Evolutionary conservation across 2,329 filamentous ascomycete genomes (phyloP), one percentile per base, ranked within the genome.

Genomic region (Dactylonectria macrodidyma): DNA sequence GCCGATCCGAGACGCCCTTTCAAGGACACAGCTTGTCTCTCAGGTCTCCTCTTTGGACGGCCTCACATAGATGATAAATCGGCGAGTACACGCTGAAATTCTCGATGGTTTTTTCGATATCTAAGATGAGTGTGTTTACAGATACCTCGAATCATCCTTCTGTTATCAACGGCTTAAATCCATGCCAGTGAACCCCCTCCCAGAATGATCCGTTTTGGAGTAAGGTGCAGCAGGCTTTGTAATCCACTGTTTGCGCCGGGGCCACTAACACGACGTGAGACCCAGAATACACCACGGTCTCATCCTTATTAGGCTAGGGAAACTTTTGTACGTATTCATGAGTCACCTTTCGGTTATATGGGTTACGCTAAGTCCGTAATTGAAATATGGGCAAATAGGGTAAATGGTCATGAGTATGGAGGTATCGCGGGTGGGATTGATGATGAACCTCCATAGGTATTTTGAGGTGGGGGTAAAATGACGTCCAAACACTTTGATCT

Each of bases 21-120:
- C 16, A 44, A 58, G 48, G 56, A 65, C 48, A 38, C 41, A 59
- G 55, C 24, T 44, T 44, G 33, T 50, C 38, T 22, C 41, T 52
- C 60, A 30, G 12, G 22, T 30, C 19, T 14, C 52, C 52, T 36
- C 33, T 19, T 22, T 22, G 24, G 16, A 16, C 24, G 46, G 7
- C 24, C 26, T 51, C 6, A 6, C 4, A 36, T 11, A 4, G n/a
- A 24, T 22, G 33, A 54, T 33, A 33, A 5, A 1, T 54, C n/a
- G 51, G 51, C 51, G 22, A 22, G 14, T 11, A 36, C n/a, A 19
- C 11, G 4, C 22, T n/a, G 4, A 30, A 30, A 19, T 22, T 9
- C 1, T 22, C 22, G 6, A 22, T 36, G 34, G 8, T n/a, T 19
- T n/a, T n/a, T 14, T n/a, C 3, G 5, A 44, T 8, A 19, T n/a